Evolutionary conservation across 2,329 filamentous ascomycete species (phyloP).

Genomic region (Cryphonectria radicalis): DNA sequence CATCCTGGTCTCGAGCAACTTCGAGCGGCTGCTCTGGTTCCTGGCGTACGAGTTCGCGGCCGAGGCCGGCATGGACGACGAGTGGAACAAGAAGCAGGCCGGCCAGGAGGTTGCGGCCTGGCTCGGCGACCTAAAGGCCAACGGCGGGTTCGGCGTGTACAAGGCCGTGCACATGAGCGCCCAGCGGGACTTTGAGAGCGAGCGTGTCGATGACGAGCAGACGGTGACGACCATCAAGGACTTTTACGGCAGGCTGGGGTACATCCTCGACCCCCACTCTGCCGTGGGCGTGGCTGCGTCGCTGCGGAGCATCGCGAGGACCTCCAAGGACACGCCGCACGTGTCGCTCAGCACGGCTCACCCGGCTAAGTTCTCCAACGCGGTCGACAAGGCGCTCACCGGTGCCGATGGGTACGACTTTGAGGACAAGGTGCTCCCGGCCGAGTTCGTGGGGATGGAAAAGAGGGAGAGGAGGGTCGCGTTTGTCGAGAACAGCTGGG

Average conservation of each 20-base stretch:
- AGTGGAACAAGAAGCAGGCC: conserved; percentile 69
- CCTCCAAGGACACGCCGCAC: conserved; percentile 61
- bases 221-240: conserved; percentile 69
- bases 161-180: conserved; percentile 72
- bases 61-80: conserved; percentile 63
- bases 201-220: conserved; percentile 69
- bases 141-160: conserved; percentile 82
- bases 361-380: conserved; percentile 89
- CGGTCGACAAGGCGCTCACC: conserved; percentile 79
- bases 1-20: conserved; percentile 94
- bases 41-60: conserved; percentile 74
- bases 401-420: conserved; percentile 77
- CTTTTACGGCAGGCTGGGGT: conserved; percentile 57
- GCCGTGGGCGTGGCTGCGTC: conserved; percentile 85
- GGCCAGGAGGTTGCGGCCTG: conserved; percentile 78
- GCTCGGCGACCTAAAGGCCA: conserved; percentile 78
- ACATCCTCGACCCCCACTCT: conserved; percentile 91
- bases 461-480: conserved; percentile 75
- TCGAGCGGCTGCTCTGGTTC: conserved; percentile 95
- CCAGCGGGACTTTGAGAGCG: conserved; percentile 77
- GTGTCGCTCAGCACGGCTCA: conserved; percentile 92
- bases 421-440: conserved; percentile 72
- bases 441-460: conserved; percentile 81
- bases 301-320: conserved; percentile 65
- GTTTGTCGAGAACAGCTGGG: conserved; percentile 71